Evolutionary conservation across 2,329 filamentous ascomycete genomes (phyloP).

Genomic region (Phialophora macrospora): DNA sequence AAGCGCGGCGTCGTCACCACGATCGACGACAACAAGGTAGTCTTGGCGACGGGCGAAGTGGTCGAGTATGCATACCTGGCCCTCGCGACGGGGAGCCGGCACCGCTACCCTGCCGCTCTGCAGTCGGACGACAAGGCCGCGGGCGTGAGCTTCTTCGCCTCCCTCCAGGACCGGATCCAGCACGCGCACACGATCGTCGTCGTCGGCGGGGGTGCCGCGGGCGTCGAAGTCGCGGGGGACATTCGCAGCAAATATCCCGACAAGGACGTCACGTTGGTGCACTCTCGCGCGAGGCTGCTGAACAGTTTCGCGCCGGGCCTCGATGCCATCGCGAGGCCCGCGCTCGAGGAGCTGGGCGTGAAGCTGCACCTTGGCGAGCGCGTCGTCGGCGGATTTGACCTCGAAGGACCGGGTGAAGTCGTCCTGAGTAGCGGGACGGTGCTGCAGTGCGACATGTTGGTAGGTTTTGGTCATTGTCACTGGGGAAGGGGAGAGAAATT

Average conservation of each 20-base stretch:
- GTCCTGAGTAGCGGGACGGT: slow-evolving; percentile 26
- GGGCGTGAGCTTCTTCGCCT: slow-evolving; percentile 29
- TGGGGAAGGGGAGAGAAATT: no score
- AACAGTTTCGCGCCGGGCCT: slow-evolving; percentile 37
- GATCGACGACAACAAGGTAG: slow-evolving; percentile 49
- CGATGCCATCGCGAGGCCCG: slow-evolving; percentile 27
- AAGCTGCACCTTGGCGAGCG: slow-evolving; percentile 33
- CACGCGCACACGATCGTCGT: slow-evolving; percentile 55
- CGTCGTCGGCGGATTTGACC: slow-evolving; percentile 23
- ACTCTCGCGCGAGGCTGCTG: slow-evolving; percentile 48
- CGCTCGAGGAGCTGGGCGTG: slow-evolving; percentile 36
- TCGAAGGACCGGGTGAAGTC: slow-evolving; percentile 23
- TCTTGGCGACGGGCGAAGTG: slow-evolving; percentile 50
- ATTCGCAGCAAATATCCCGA: slow-evolving; percentile 55
- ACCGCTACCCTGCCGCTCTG: slow-evolving; percentile 13
- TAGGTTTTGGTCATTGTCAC: slow-evolving; percentile 12
- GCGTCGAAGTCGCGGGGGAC: slow-evolving; percentile 58
- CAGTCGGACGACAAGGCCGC: slow-evolving; percentile 24
- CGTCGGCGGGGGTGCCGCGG: slow-evolving; percentile 57
- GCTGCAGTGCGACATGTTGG: slow-evolving; percentile 29
- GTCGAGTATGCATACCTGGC: slow-evolving; percentile 62
- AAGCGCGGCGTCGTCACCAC: slow-evolving; percentile 51
- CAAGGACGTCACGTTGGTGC: slow-evolving; percentile 55
- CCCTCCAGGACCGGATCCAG: slow-evolving; percentile 42
- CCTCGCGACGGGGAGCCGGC: slow-evolving; percentile 61